Evolutionary conservation across 352 stramenopile species (phyloP), one percentile per base, ranked within the genome.

Genomic region (Thalassiosira mediterranea): DNA sequence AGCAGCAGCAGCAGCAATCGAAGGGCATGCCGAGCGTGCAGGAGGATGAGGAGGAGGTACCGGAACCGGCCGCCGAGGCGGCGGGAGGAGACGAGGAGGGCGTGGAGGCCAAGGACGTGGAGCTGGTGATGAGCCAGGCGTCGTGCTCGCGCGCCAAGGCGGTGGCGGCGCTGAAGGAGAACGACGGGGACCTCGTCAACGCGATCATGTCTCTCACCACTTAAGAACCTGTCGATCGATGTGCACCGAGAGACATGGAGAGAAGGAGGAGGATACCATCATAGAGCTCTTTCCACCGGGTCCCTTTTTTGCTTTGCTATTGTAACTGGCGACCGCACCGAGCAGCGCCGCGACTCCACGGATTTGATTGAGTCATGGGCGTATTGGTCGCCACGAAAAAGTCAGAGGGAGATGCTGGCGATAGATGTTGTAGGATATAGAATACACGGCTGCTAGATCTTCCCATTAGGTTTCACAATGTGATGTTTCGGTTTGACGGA

Each of bases 131-230:
- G 95, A 94, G 87, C 56, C 92, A 96, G 75, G 91, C 95, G 44
- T 88, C 90, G 65, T 97, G 97, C 72, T 95, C 92, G 79, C 93
- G 97, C 79, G 81, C 90, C 69, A 97, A 97, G 88, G 97, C 97
- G 70, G 95, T 99, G 47, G 91, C 94, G 56, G 96, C 96, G 17
- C 91, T 99, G 46, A 98, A 97, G 90, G 96, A 96, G 49, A 98
- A 98, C 90, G 95, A 98, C 86, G 96, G 96, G 69, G 97, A 99
- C 93, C 95, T 99, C 73, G 96, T 99, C 38, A 99, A 99, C 90
- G 94, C 96, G 69, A 99, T 99, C 83, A 99, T 99, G 97, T 96
- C 98, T 85, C 91, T 99, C 70, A 99, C 96, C 66, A 98, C 98
- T 85, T 98, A 98, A 96, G 59, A 31, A 61, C 15, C 8, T 44